Conservation (phyloP, 805 yeast genomes). For the Wickerhamiella allomyrinae region DNA sequence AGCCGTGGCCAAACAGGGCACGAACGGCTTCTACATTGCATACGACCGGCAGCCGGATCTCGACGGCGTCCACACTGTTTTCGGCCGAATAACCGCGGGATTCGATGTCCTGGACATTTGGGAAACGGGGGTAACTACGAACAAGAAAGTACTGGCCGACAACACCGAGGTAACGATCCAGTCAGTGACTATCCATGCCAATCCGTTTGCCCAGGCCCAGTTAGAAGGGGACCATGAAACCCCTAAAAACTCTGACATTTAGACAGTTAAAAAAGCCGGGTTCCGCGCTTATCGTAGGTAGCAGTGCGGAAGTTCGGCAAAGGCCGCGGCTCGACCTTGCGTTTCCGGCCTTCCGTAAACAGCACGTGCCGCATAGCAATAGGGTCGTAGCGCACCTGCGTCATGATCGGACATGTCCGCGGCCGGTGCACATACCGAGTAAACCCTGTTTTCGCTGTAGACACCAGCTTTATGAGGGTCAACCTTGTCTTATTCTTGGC, state of each 20-base stretch:
- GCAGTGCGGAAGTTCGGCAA: slow-evolving; percentile 18
- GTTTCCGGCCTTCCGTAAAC: slow-evolving; percentile 75
- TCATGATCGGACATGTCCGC: slow-evolving; percentile 64
- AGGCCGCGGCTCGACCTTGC: slow-evolving; percentile 39
- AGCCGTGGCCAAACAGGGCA: slow-evolving; percentile 33
- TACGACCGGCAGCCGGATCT: slow-evolving; percentile 42
- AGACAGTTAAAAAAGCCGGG: slow-evolving; percentile 6
- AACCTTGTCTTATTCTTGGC: slow-evolving; percentile 58
- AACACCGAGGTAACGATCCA: slow-evolving; percentile 15
- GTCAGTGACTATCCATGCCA: slow-evolving; percentile 29
- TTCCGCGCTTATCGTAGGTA: slow-evolving; percentile 10
- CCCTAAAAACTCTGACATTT: no score
- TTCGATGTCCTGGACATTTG: slow-evolving; percentile 21
- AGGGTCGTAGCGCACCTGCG: slow-evolving; percentile 79
- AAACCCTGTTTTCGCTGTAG: slow-evolving; percentile 84
- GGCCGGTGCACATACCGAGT: slow-evolving; percentile 68
- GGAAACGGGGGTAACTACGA: slow-evolving; percentile 22
- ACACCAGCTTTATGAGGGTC: slow-evolving; percentile 71
- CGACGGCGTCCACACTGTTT: slow-evolving; percentile 26
- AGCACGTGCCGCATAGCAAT: slow-evolving; percentile 74
- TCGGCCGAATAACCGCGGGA: slow-evolving; percentile 18
- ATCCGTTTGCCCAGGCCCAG: slow-evolving; percentile 31
- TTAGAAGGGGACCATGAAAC: background rate
- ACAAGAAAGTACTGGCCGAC: slow-evolving; percentile 26
- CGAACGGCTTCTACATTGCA: slow-evolving; percentile 3